Conservation (phyloP, 495 filamentous ascomycete species). For the Pseudomonodictys pantanalensis region DNA sequence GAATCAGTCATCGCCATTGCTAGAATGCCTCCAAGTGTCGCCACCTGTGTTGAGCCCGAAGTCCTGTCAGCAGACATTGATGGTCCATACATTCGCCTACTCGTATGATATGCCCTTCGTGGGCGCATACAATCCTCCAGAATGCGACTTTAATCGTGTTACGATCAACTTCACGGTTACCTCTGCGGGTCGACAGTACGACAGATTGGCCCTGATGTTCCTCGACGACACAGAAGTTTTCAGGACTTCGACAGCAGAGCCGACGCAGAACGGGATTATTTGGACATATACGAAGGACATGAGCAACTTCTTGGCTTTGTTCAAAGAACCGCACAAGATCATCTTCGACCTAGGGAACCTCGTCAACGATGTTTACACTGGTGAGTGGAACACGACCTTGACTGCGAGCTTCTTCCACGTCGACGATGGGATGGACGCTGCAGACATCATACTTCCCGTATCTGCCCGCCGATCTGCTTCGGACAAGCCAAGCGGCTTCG, state of each 20-base stretch:
- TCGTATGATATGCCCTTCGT: slow-evolving; percentile 76
- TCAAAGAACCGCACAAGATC: slow-evolving; percentile 65
- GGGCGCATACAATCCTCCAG: slow-evolving; percentile 67
- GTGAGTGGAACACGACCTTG: slow-evolving; percentile 74
- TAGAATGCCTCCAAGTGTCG: slow-evolving; percentile 39
- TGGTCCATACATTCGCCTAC: slow-evolving; percentile 69
- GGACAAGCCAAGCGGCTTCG: slow-evolving; percentile 64
- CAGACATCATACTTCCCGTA: slow-evolving; percentile 71
- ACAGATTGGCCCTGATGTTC: slow-evolving; percentile 75
- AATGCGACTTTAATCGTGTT: slow-evolving; percentile 73
- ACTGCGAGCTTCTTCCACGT: slow-evolving; percentile 72
- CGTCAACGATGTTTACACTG: slow-evolving; percentile 73
- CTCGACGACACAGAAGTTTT: slow-evolving; percentile 79
- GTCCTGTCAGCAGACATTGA: slow-evolving; percentile 49
- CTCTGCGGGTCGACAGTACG: slow-evolving; percentile 72
- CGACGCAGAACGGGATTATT: slow-evolving; percentile 64
- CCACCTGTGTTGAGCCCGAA: slow-evolving; percentile 36
- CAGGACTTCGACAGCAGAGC: slow-evolving; percentile 84
- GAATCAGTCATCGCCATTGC: slow-evolving; percentile 22
- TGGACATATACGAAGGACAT: slow-evolving; percentile 84
- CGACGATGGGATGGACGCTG: slow-evolving; percentile 48
- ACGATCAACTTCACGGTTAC: slow-evolving; percentile 79
- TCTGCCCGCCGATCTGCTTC: slow-evolving; percentile 56
- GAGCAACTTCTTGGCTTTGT: slow-evolving; percentile 67
- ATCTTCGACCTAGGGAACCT: slow-evolving; percentile 84